Evolutionary conservation across 2,329 filamentous ascomycete species (phyloP).

Genomic region (Ceratocystis lukuohia): DNA sequence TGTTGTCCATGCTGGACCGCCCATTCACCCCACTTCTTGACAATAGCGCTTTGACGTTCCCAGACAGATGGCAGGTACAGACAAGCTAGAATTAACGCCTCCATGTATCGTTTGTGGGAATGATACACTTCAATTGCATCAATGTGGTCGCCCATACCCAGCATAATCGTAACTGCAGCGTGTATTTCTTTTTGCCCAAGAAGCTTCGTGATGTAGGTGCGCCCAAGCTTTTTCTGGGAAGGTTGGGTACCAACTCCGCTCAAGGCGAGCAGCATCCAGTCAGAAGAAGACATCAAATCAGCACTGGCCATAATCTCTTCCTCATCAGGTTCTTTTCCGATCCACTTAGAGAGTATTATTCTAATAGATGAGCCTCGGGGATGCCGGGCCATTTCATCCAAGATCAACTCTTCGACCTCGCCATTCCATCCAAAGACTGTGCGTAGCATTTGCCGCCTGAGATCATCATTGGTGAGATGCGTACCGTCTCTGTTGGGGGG

Average conservation of each 20-base stretch:
- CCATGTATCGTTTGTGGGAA: constrained; percentile 81
- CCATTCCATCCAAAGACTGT: constrained; percentile 92
- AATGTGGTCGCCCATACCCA: constrained; percentile 82
- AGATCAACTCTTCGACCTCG: constrained; percentile 66
- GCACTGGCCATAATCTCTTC: constrained; percentile 70
- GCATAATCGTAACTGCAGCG: constrained; percentile 79
- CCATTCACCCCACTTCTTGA: constrained; percentile 90
- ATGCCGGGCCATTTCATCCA: constrained; percentile 71
- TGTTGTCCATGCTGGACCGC: constrained; percentile 77
- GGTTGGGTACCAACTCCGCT: constrained; percentile 66
- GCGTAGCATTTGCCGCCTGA: constrained; percentile 79
- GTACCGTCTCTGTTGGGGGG: constrained; percentile 38
- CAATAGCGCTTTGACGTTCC: constrained; percentile 76
- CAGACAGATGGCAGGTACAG: constrained; percentile 73
- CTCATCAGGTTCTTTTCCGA: constrained; percentile 61
- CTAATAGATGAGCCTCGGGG: constrained; percentile 58
- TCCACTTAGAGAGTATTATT: constrained; percentile 81
- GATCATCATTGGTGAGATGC: constrained; percentile 59
- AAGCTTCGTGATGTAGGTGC: constrained; percentile 79
- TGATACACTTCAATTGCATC: constrained; percentile 95
- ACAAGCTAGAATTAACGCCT: constrained; percentile 79
- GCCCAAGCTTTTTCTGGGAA: constrained; percentile 79
- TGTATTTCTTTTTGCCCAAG: constrained; percentile 84
- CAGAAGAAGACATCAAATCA: constrained; percentile 78
- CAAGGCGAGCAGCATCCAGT: constrained; percentile 93